A percentile compares a stretch with the other conserved stretches of the same genome.
These are phyloP conservation scores for Myxozyma geophila DNA, from an alignment of 805 yeast species.

Conservation along the genomic window DNA sequence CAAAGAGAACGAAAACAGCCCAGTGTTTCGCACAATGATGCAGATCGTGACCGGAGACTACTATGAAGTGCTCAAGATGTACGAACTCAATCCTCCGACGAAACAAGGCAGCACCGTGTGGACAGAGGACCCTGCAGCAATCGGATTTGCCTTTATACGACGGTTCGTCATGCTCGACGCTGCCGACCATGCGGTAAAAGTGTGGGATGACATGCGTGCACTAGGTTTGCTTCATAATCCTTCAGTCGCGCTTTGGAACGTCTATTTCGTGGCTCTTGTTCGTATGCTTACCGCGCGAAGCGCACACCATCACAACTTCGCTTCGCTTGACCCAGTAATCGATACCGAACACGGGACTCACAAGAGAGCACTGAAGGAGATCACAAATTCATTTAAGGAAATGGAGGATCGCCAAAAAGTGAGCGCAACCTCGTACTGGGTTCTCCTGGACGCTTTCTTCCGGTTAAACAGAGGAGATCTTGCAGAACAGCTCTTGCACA, in stretches of 20 bases:
- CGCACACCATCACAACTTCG: neutral
- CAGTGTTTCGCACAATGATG: conserved; percentile 1
- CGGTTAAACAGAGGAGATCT: conserved; percentile 11
- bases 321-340: neutral
- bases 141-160: conserved; percentile 20
- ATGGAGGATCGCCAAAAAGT: conserved; percentile 1
- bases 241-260: conserved; percentile 13
- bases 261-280: conserved; percentile 14
- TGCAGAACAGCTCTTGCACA: conserved; percentile 8
- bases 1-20: neutral
- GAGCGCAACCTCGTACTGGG: conserved; percentile 16
- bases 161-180: conserved; percentile 6
- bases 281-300: neutral
- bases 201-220: conserved; percentile 18
- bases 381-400: neutral
- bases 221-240: conserved; percentile 9
- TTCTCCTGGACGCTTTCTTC: conserved; percentile 20
- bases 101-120: neutral
- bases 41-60: conserved; percentile 6
- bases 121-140: conserved; percentile 8
- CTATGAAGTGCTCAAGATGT: conserved; percentile 2
- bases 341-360: neutral
- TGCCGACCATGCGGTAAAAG: conserved; percentile 4
- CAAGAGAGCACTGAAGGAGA: neutral
- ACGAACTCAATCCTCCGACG: conserved; percentile 1